Conservation (phyloP, 2,329 filamentous ascomycete genomes). For the Xylaria sp. region DNA sequence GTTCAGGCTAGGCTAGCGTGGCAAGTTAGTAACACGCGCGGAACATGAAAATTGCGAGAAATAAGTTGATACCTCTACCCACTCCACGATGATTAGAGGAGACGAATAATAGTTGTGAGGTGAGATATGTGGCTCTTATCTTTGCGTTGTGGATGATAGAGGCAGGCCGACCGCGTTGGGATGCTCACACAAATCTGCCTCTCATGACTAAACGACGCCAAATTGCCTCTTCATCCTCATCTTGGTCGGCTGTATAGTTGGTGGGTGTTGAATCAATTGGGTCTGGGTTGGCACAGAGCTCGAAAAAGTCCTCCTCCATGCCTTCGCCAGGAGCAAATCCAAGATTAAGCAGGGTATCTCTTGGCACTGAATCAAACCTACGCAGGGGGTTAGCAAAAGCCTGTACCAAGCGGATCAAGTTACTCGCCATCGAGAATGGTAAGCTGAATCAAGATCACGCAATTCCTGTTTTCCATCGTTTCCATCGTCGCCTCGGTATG, state of each 20-base stretch:
- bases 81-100: neutral
- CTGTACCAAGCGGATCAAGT: neutral
- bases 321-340: conserved; percentile 50
- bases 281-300: conserved; percentile 51
- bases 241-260: conserved; percentile 43
- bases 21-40: conserved; percentile 1
- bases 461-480: conserved; percentile 25
- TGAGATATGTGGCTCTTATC: conserved; percentile 2
- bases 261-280: conserved; percentile 46
- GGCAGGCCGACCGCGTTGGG: neutral
- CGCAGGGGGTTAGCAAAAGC: conserved; percentile 27
- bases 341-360: conserved; percentile 50
- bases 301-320: conserved; percentile 50
- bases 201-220: conserved; percentile 52
- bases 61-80: conserved; percentile 23
- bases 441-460: conserved; percentile 39
- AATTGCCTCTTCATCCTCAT: conserved; percentile 51
- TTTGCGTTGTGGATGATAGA: neutral
- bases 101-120: neutral
- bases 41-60: neutral
- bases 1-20: neutral
- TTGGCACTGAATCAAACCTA: conserved; percentile 50
- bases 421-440: conserved; percentile 48
- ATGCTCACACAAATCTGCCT: conserved; percentile 47
- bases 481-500: conserved; percentile 33